These are phyloP conservation scores for Berkeleyomyces rouxiae DNA, from an alignment of 2,329 filamentous ascomycete genomes.

Conservation along the genomic window DNA sequence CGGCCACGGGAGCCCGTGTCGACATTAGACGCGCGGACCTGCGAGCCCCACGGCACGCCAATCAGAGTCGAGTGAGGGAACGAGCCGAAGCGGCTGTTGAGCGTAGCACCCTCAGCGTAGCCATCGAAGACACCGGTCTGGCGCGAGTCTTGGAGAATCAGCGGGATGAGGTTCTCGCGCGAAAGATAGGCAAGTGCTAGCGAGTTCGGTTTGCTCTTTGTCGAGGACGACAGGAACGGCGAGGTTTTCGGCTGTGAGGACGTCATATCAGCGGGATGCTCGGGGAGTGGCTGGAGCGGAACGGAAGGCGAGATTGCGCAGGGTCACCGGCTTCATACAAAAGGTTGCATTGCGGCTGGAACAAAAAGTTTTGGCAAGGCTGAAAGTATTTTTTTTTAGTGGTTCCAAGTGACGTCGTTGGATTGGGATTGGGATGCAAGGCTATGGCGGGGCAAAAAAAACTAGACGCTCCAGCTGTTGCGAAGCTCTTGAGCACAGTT, in stretches of 20 bases:
- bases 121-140: conserved; percentile 40
- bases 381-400: conserved; percentile 9
- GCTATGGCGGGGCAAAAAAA: conserved; percentile 11
- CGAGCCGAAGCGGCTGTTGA: conserved; percentile 89
- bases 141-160: conserved; percentile 26
- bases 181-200: conserved; percentile 79
- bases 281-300: background rate
- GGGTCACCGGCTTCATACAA: background rate
- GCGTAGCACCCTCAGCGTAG: conserved; percentile 46
- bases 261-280: background rate
- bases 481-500: background rate
- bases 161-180: conserved; percentile 52
- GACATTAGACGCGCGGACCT: conserved; percentile 75
- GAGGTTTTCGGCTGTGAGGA: conserved; percentile 28
- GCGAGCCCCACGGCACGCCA: conserved; percentile 73
- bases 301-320: background rate
- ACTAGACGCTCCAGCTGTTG: background rate
- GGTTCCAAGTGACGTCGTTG: conserved; percentile 11
- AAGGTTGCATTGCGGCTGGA: background rate
- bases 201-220: conserved; percentile 42
- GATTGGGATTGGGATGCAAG: conserved; percentile 2
- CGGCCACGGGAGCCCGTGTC: conserved; percentile 81
- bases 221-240: conserved; percentile 61
- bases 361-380: conserved; percentile 11
- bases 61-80: conserved; percentile 69